phyloP scores from a whole-genome alignment of 1,139 yeast genomes.

The Magnusiomyces fungicola region DNA sequence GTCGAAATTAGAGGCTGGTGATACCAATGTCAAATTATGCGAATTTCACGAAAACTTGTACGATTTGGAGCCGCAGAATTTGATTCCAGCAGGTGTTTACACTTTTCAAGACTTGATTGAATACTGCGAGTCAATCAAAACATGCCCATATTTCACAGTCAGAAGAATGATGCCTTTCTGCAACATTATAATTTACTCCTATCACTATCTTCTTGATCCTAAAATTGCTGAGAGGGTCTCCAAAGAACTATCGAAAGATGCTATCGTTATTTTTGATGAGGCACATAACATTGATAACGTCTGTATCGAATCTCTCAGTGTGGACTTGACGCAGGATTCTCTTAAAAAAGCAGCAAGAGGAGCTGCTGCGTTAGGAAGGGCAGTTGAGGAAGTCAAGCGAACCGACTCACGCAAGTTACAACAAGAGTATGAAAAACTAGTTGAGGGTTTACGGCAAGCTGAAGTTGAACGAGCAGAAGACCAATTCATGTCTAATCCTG shows the following conservation, averaged over 20 bases:
- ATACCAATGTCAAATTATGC: constrained; percentile 57
- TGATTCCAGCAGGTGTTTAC: constrained; percentile 87
- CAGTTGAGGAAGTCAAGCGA: constrained; percentile 78
- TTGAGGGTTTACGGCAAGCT: constrained; percentile 77
- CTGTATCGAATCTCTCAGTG: constrained; percentile 88
- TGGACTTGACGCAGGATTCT: constrained; percentile 81
- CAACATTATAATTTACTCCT: constrained; percentile 89
- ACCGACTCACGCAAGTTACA: constrained; percentile 79
- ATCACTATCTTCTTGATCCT: constrained; percentile 92
- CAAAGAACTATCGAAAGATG: constrained; percentile 80
- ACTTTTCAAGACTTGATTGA: constrained; percentile 78
- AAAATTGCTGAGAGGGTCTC: constrained; percentile 96
- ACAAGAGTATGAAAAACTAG: constrained; percentile 84
- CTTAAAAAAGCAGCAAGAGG: constrained; percentile 74
- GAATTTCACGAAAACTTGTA: constrained; percentile 84
- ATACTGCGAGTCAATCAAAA: constrained; percentile 68
- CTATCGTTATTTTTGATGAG: constrained; percentile 93
- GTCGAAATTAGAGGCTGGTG: constrained; percentile 55
- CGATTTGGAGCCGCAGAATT: constrained; percentile 77
- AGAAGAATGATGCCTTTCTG: constrained; percentile 97
- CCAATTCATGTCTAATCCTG: constrained; percentile 80
- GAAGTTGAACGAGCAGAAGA: constrained; percentile 73
- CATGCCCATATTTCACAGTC: constrained; percentile 95
- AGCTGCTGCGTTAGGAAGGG: constrained; percentile 60
- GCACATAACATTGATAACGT: constrained; percentile 98